Evolutionary conservation across 371 early-diverging fungal species (phyloP).

Genomic region (Mucor saturninus): DNA sequence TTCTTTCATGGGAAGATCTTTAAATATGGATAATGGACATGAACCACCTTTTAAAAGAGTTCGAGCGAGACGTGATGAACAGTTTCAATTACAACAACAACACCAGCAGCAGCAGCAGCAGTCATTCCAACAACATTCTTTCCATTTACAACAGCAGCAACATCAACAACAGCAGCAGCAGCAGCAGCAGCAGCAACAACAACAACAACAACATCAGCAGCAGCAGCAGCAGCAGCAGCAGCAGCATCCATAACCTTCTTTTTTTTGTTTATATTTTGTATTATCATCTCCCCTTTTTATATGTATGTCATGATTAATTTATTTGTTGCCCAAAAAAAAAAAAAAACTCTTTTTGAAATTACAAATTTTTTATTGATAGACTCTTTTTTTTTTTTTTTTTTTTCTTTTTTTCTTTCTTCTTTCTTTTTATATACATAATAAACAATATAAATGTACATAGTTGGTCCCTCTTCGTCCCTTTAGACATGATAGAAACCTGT

Average conservation of each 20-base stretch:
- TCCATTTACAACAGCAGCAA: slow-evolving; percentile 12
- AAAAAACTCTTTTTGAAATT: neutral
- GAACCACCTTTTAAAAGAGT: slow-evolving; percentile 51
- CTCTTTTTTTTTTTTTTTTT: neutral
- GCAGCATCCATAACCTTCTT: slow-evolving; percentile 4
- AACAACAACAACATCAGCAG: slow-evolving; percentile 13
- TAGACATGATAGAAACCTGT: too few relatives aligned
- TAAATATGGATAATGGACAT: slow-evolving; percentile 28
- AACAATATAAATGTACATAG: too few relatives aligned
- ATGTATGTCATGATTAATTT: neutral
- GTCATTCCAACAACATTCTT: slow-evolving; percentile 2
- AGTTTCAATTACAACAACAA: slow-evolving; percentile 9
- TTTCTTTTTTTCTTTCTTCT: too few relatives aligned
- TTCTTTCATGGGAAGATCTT: slow-evolving; percentile 49
- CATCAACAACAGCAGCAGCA: slow-evolving; percentile 16
- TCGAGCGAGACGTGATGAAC: slow-evolving; percentile 42
- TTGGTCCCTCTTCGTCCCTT: too few relatives aligned
- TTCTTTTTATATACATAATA: too few relatives aligned
- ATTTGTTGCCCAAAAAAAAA: neutral
- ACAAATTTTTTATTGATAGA: neutral
- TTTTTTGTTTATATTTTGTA: neutral
- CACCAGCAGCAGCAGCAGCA: neutral
- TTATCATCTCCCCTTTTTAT: neutral
- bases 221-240: slow-evolving; percentile 13
- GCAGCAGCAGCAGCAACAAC: slow-evolving; percentile 12